phyloP scores from a whole-genome alignment of 768 basidiomycete species.

The Termitomyces sp. region DNA sequence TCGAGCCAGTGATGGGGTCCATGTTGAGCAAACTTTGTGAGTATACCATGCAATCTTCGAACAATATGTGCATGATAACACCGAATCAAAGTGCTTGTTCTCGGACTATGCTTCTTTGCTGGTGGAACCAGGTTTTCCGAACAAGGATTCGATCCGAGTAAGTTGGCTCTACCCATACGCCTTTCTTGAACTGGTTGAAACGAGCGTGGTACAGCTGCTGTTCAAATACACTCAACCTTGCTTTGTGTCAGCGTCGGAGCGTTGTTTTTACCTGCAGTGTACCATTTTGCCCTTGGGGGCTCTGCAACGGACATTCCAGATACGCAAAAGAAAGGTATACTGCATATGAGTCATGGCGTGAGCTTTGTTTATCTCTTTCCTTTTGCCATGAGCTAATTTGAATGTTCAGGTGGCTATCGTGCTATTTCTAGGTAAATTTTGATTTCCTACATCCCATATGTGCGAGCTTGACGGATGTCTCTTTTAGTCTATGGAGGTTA shows the following conservation, averaged over 20 bases:
- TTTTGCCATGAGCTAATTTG: background rate
- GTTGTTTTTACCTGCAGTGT: conserved; percentile 73
- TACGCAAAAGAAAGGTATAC: conserved; percentile 40
- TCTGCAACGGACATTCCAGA: conserved; percentile 15
- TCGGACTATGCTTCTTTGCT: conserved; percentile 83
- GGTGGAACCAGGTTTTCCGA: conserved; percentile 73
- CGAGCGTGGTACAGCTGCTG: conserved; percentile 41
- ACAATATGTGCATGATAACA: conserved; percentile 2
- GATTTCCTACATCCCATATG: background rate
- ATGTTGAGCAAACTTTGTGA: conserved; percentile 72
- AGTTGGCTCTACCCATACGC: conserved; percentile 11
- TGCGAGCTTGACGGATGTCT: background rate
- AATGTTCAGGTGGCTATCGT: conserved; percentile 62
- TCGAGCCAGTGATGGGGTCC: conserved; percentile 62
- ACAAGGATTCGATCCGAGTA: conserved; percentile 72
- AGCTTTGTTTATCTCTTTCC: conserved; percentile 16
- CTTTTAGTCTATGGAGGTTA: conserved; percentile 62
- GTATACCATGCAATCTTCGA: conserved; percentile 12
- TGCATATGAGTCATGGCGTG: conserved; percentile 76
- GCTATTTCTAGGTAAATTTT: conserved; percentile 60
- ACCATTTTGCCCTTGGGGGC: conserved; percentile 53
- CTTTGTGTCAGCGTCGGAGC: conserved; percentile 74
- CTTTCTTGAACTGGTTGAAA: background rate
- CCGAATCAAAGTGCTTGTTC: conserved; percentile 57
- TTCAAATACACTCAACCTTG: conserved; percentile 69